Base-by-base conservation (phyloP, 345 rosid genomes). In the Luvunga scandens region DNA sequence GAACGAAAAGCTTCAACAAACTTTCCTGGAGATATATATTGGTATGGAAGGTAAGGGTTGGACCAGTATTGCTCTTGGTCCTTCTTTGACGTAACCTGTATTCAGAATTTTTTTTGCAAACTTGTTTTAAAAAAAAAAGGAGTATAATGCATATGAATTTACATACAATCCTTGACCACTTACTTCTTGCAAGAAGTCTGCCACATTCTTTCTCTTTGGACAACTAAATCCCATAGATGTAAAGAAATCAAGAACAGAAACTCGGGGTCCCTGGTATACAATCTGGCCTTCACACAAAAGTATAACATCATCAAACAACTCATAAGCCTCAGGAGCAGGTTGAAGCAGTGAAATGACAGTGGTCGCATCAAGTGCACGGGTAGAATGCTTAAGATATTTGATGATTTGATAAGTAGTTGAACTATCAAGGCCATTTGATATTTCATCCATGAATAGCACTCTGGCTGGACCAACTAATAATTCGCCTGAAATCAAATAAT, bases 11-110 rank as follows among this genome's bases (percentile, higher is more conserved):
- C 94, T 84, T 96, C 94, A 62, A 90, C 91, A 85, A 96, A 91
- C 79, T 90, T 92, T 81, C 94, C 91, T 24, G 97, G 97, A 77
- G 99, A 85, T 68, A 94, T 86, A 73, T 92, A 96, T 2, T 88
- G 87, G 67, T 92, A 96, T 60, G 98, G 95, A 57, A 87, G 80
- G 81, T 86, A 91, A 64, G 90, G 88, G 69, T 72, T 89, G 70
- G 93, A 92, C 99, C 98, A 96, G 72, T 96, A 96, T 85, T 96
- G 99, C 88, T 94, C 87, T 78, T 96, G 99, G 80, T 94, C 99
- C 80, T 96, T 96, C 84, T 87, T 91, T 28, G 99, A 96, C 19
- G 87, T 87, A 64, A 96, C 97, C 99, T 95, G 90, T 68, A 16
- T 27, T 79, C 65, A 75, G 75, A 72, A 22, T 30, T 33, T 65